Evolutionary conservation across 2,329 filamentous ascomycete genomes (phyloP).

Genomic region (Exophiala calicioides): DNA sequence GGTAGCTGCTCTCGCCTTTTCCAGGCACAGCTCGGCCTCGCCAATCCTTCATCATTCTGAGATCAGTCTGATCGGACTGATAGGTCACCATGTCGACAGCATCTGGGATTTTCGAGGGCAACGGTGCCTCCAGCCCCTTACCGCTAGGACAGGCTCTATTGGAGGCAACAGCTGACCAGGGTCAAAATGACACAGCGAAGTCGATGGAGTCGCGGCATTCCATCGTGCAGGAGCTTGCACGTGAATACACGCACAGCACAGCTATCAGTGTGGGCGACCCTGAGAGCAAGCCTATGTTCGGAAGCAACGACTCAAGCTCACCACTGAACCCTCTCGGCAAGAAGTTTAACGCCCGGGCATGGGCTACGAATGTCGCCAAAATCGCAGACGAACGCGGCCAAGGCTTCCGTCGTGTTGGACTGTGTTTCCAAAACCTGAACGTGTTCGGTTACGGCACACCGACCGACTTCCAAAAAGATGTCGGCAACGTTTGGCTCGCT

Average conservation of each 20-base stretch:
- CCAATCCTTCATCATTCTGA: too few relatives aligned
- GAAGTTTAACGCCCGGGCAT: constrained; percentile 12
- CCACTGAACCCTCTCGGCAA: not conserved
- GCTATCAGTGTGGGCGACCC: not conserved
- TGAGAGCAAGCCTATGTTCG: not conserved
- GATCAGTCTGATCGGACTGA: too few relatives aligned
- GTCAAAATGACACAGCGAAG: too few relatives aligned
- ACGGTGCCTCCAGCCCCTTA: too few relatives aligned
- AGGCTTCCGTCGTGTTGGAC: constrained; percentile 5
- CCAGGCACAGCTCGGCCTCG: too few relatives aligned
- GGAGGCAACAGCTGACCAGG: too few relatives aligned
- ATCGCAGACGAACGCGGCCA: constrained; percentile 73
- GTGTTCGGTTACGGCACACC: constrained; percentile 47
- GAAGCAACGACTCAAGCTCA: not conserved
- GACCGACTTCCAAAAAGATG: constrained; percentile 45
- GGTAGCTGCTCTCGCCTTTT: too few relatives aligned
- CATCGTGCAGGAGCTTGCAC: not conserved
- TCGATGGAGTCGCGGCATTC: not conserved
- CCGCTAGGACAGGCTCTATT: too few relatives aligned
- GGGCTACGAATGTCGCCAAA: constrained; percentile 61
- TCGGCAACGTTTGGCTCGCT: constrained; percentile 14
- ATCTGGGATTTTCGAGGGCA: too few relatives aligned
- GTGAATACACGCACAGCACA: not conserved
- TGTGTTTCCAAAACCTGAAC: constrained; percentile 44
- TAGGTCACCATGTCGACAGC: too few relatives aligned